Evolutionary conservation across 352 stramenopile species (phyloP).

Genomic region (Phytophthora pisi): DNA sequence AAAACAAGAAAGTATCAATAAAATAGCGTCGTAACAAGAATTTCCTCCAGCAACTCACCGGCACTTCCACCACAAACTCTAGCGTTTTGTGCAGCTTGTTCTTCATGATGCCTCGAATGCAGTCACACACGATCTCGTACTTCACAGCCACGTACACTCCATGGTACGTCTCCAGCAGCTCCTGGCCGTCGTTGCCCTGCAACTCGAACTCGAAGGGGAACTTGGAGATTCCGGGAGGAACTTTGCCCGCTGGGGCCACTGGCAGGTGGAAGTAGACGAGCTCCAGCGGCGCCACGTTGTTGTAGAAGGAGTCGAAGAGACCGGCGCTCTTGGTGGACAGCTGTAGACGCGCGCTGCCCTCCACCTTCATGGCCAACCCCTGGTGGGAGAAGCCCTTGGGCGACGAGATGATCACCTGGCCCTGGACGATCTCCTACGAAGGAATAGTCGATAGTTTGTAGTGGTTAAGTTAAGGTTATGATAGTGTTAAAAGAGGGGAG

Average conservation of each 20-base stretch:
- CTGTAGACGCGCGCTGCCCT: slow-evolving; percentile 81
- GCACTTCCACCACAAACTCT: slow-evolving; percentile 93
- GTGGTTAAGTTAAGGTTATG: not conserved
- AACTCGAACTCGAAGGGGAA: slow-evolving; percentile 92
- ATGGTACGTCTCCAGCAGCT: slow-evolving; percentile 93
- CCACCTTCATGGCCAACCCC: slow-evolving; percentile 83
- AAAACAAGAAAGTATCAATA: not conserved
- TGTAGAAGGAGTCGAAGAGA: slow-evolving; percentile 88
- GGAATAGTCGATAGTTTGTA: slow-evolving; percentile 10
- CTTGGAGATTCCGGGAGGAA: slow-evolving; percentile 82
- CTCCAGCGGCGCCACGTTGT: slow-evolving; percentile 70
- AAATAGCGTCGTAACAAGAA: not conserved
- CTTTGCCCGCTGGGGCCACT: slow-evolving; percentile 67
- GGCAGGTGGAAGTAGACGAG: slow-evolving; percentile 88
- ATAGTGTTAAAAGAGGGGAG: not conserved
- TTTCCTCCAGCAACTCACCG: slow-evolving; percentile 34
- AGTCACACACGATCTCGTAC: slow-evolving; percentile 89
- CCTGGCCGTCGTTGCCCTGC: slow-evolving; percentile 59
- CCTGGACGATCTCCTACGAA: slow-evolving; percentile 78
- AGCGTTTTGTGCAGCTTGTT: slow-evolving; percentile 82
- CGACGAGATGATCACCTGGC: slow-evolving; percentile 85
- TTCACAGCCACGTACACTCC: slow-evolving; percentile 92
- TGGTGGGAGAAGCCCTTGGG: slow-evolving; percentile 86
- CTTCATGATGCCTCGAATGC: slow-evolving; percentile 89
- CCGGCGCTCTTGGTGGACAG: slow-evolving; percentile 81